Percentiles rank a stretch among this genome's conserved stretches.
Evolutionary conservation across 148 eudicot species (phyloP).

Genomic region (Spergularia bocconei): DNA sequence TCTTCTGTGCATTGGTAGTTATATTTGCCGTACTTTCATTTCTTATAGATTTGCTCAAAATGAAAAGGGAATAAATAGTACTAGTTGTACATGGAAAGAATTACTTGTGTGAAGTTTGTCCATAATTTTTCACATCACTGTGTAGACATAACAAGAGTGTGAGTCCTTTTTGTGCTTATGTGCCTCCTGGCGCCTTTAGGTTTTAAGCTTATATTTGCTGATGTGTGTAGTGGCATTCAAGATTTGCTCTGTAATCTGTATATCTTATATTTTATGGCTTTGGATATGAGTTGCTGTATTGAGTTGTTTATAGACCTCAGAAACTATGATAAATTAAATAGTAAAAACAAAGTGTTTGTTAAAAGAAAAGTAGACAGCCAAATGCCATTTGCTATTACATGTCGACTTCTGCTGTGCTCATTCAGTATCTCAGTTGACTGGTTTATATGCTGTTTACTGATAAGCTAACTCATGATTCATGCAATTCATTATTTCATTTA

Average conservation of each 20-base stretch:
- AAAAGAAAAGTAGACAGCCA: neutral
- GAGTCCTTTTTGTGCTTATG: neutral
- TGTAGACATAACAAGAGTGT: conserved; percentile 5
- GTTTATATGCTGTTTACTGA: neutral
- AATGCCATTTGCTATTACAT: conserved; percentile 1
- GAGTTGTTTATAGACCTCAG: neutral
- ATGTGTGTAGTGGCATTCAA: neutral
- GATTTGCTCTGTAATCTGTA: conserved; percentile 12
- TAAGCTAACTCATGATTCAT: neutral
- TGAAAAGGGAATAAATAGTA: neutral
- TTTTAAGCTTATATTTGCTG: neutral
- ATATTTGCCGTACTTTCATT: too few relatives aligned
- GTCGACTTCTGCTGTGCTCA: conserved; percentile 9
- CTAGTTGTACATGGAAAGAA: neutral
- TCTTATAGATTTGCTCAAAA: too few relatives aligned
- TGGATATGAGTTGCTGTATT: neutral
- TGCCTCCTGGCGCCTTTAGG: neutral
- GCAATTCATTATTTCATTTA: neutral
- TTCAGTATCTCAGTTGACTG: conserved; percentile 3
- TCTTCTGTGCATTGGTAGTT: neutral
- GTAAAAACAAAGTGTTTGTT: neutral
- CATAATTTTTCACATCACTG: neutral
- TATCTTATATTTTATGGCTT: neutral
- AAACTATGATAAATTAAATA: neutral
- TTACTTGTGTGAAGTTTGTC: neutral